A percentile compares a stretch with the other conserved stretches of the same genome.
Evolutionary conservation across 495 filamentous ascomycete genomes (phyloP).

Genomic region (Beverwykella pulmonaria): DNA sequence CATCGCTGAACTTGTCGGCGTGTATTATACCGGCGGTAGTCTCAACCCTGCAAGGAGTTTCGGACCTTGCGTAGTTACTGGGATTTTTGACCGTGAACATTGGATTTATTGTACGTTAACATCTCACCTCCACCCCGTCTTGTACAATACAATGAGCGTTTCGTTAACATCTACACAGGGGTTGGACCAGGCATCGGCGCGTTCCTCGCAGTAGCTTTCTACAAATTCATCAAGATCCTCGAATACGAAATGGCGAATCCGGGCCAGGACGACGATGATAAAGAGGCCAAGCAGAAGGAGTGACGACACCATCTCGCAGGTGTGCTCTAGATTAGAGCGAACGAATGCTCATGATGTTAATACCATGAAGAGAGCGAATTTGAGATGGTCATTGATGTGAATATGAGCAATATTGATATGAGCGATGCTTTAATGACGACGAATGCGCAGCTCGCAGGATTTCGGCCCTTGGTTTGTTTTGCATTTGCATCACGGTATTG

Average conservation of each 20-base stretch:
- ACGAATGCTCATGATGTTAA: no score
- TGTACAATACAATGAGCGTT: neutral
- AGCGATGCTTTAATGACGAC: no score
- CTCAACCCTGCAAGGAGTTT: conserved; percentile 39
- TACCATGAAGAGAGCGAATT: no score
- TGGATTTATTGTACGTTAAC: conserved; percentile 38
- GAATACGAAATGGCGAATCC: conserved; percentile 40
- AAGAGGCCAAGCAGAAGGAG: neutral
- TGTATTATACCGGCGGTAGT: conserved; percentile 44
- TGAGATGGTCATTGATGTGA: no score
- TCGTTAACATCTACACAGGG: conserved; percentile 5
- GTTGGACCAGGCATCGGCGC: conserved; percentile 37
- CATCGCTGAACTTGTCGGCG: conserved; percentile 56
- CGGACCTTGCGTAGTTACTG: conserved; percentile 35
- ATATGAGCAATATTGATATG: no score
- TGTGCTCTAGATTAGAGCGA: neutral
- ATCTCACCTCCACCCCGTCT: neutral
- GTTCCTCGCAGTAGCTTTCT: conserved; percentile 33
- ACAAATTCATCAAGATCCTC: conserved; percentile 35
- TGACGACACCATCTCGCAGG: neutral
- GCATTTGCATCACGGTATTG: no score
- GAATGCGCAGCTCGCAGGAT: no score
- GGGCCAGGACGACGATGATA: conserved; percentile 28
- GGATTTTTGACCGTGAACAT: conserved; percentile 31
- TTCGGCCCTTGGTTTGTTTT: no score